Percentiles rank a stretch among this genome's conserved stretches.
Evolutionary conservation across 2,329 filamentous ascomycete genomes (phyloP).

Genomic region (Stemphylium beticola): DNA sequence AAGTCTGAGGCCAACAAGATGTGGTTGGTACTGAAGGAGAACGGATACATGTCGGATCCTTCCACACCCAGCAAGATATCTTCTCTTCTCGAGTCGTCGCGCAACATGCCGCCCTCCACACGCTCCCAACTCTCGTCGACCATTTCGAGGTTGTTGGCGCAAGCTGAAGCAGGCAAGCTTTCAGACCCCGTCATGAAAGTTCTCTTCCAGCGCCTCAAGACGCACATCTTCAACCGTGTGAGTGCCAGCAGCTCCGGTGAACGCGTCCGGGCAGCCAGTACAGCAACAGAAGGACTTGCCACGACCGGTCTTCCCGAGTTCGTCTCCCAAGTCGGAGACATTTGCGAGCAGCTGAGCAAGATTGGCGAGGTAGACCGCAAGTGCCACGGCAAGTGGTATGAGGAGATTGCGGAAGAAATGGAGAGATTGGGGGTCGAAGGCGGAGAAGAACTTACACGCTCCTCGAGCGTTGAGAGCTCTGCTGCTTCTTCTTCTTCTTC

Average conservation of each 20-base stretch:
- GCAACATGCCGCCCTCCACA: conserved; percentile 57
- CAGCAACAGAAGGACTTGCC: conserved; percentile 72
- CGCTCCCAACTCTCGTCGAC: conserved; percentile 53
- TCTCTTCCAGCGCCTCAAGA: conserved; percentile 69
- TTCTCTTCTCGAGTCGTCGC: conserved; percentile 57
- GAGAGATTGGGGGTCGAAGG: conserved; percentile 45
- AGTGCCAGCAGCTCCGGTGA: conserved; percentile 71
- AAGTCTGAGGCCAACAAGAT: conserved; percentile 75
- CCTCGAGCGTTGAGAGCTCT: conserved; percentile 32
- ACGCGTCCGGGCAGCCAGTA: conserved; percentile 71
- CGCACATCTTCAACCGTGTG: conserved; percentile 69
- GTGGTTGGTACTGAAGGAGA: conserved; percentile 70
- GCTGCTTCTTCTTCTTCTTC: conserved; percentile 6
- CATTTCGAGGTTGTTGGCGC: conserved; percentile 58
- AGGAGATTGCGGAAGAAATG: conserved; percentile 66
- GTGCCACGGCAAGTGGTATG: conserved; percentile 74
- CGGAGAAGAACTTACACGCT: conserved; percentile 35
- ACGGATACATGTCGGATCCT: conserved; percentile 63
- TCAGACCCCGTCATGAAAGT: conserved; percentile 70
- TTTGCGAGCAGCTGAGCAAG: conserved; percentile 71
- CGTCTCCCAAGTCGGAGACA: conserved; percentile 69
- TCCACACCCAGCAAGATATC: conserved; percentile 53
- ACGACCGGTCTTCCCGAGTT: conserved; percentile 76
- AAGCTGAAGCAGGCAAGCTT: conserved; percentile 58
- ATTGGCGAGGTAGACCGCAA: conserved; percentile 72